Evolutionary conservation across 2,329 filamentous ascomycete species (phyloP).

Genomic region (Aaosphaeria pasadenensis): DNA sequence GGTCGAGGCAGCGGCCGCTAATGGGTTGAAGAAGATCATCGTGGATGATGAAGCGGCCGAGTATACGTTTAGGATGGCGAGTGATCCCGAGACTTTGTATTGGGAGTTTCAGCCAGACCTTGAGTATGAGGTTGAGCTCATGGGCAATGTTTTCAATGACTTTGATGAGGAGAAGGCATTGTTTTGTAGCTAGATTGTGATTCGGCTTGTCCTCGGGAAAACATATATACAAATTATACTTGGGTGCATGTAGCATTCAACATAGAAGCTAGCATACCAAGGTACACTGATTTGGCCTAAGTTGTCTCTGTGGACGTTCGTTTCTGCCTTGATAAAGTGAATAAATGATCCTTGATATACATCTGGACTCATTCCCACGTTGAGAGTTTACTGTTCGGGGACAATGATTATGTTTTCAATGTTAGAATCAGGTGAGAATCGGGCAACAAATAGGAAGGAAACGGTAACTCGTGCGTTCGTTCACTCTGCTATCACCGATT

Average conservation of each 20-base stretch:
- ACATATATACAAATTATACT: neutral
- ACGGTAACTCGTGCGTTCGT: too few species aligned
- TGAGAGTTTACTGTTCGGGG: too few species aligned
- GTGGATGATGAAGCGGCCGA: conserved; percentile 56
- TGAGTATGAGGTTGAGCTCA: conserved; percentile 42
- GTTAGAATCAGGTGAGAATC: too few species aligned
- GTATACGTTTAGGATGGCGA: conserved; percentile 51
- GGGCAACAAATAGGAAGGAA: too few species aligned
- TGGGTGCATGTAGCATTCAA: neutral
- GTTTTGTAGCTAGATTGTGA: neutral
- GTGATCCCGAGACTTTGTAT: conserved; percentile 49
- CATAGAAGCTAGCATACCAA: neutral
- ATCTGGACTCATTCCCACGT: too few species aligned
- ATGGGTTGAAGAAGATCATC: conserved; percentile 50
- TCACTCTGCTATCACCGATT: too few species aligned
- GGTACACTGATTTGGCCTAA: neutral
- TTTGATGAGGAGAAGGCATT: neutral
- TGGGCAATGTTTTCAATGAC: conserved; percentile 18
- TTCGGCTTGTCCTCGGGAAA: neutral
- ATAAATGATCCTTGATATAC: neutral
- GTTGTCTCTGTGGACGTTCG: neutral
- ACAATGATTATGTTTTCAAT: too few species aligned
- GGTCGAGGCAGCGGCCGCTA: conserved; percentile 63
- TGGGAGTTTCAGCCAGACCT: conserved; percentile 53
- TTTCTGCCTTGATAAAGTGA: neutral